phyloP scores from a whole-genome alignment of 1,284 basidiomycete genomes.

The Heterobasidion annosum region DNA sequence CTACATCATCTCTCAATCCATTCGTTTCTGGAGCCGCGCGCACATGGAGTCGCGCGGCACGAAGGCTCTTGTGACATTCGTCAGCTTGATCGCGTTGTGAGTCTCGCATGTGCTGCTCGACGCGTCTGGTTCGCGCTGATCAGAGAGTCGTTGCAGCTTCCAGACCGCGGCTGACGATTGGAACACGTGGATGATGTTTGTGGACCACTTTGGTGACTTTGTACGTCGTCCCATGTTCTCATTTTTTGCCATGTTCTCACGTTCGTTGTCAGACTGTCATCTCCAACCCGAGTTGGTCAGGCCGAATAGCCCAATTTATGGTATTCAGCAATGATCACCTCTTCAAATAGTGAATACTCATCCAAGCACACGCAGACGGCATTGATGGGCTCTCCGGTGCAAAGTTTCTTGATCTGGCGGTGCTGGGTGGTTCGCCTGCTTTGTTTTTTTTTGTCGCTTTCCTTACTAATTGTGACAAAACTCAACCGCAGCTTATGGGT shows the following conservation, averaged over 20 bases:
- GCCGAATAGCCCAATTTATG: conserved; percentile 16
- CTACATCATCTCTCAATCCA: conserved; percentile 18
- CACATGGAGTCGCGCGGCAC: conserved; percentile 14
- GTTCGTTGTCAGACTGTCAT: background rate
- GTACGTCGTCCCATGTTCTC: conserved; percentile 1
- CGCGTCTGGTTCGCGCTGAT: background rate
- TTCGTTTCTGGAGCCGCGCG: conserved; percentile 19
- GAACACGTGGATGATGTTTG: background rate
- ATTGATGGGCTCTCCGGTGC: conserved; percentile 20
- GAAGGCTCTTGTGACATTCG: conserved; percentile 12
- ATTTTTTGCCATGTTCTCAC: conserved; percentile 13
- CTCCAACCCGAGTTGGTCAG: conserved; percentile 12
- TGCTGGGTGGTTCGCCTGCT: conserved; percentile 18
- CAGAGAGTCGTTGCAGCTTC: background rate
- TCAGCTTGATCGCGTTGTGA: background rate
- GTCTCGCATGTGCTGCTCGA: background rate
- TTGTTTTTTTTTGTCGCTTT: background rate
- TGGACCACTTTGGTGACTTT: conserved; percentile 5
- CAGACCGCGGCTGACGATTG: background rate
- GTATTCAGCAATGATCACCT: conserved; percentile 8
- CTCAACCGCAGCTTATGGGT: conserved; percentile 14
- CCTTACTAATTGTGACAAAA: background rate
- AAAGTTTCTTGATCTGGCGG: conserved; percentile 21
- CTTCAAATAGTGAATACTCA: background rate
- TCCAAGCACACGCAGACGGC: conserved; percentile 12